A percentile compares a stretch with the other conserved stretches of the same genome.
phyloP scores from a whole-genome alignment of 805 yeast species.

The Nakazawaea populi region DNA sequence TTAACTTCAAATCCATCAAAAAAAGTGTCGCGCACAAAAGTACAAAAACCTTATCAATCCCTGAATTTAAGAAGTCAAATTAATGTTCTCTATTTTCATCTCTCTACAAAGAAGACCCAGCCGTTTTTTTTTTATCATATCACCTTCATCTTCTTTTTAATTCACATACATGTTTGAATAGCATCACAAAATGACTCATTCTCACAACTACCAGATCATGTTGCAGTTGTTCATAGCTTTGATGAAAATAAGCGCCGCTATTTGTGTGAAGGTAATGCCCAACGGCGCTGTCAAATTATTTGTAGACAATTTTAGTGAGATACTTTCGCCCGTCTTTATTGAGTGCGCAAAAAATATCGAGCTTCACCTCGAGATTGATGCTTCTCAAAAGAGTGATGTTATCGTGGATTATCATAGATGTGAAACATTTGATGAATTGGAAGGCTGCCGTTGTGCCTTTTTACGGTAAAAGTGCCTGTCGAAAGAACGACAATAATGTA shows the following conservation, averaged over 20 bases:
- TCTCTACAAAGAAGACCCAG: too few species aligned
- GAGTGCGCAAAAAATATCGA: conserved; percentile 4
- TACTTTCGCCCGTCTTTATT: neutral
- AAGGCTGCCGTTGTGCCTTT: conserved; percentile 4
- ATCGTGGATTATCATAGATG: conserved; percentile 9
- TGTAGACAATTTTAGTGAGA: neutral
- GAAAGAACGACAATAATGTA: neutral
- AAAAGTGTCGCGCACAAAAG: neutral
- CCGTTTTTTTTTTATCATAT: too few species aligned
- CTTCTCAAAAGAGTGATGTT: neutral
- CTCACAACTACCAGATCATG: too few species aligned
- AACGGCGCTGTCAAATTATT: conserved; percentile 1
- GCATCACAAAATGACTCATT: too few species aligned
- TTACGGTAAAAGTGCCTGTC: neutral
- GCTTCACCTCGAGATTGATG: neutral
- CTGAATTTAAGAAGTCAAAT: neutral
- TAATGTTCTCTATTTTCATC: too few species aligned
- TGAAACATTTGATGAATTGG: conserved; percentile 1
- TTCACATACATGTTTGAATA: too few species aligned
- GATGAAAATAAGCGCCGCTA: neutral
- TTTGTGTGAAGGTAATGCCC: neutral
- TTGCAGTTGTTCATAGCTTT: neutral
- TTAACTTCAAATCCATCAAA: neutral
- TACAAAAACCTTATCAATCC: neutral
- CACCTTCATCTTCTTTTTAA: too few species aligned